A percentile compares a stretch with the other conserved stretches of the same genome.
These are phyloP conservation scores for Lentithecium fluviatile DNA, from an alignment of 495 filamentous ascomycete genomes.

Conservation along the genomic window DNA sequence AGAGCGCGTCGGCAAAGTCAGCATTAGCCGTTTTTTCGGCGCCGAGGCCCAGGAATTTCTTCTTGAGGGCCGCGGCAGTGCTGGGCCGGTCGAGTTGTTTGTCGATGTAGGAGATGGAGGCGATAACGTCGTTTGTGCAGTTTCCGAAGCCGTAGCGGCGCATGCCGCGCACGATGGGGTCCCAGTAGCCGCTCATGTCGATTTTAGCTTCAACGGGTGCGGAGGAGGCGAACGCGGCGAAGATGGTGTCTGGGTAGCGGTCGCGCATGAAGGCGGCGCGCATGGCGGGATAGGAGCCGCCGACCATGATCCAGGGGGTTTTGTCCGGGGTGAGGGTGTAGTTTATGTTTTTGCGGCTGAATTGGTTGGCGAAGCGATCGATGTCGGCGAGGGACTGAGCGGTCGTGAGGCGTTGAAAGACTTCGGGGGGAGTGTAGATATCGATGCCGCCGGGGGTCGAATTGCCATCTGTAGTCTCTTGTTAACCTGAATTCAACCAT, in stretches of 20 bases:
- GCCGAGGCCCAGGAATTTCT: slow-evolving; percentile 51
- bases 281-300: slow-evolving; percentile 60
- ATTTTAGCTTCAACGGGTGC: slow-evolving; percentile 55
- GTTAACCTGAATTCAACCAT: neutral
- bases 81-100: slow-evolving; percentile 41
- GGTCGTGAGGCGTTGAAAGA: slow-evolving; percentile 52
- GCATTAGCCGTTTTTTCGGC: slow-evolving; percentile 53
- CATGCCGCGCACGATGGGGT: slow-evolving; percentile 57
- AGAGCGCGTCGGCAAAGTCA: slow-evolving; percentile 50
- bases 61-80: slow-evolving; percentile 48
- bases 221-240: slow-evolving; percentile 55
- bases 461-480: slow-evolving; percentile 44
- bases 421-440: slow-evolving; percentile 48
- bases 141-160: slow-evolving; percentile 51
- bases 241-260: slow-evolving; percentile 59
- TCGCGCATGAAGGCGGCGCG: slow-evolving; percentile 56
- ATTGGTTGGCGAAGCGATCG: slow-evolving; percentile 53
- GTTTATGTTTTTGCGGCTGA: slow-evolving; percentile 43
- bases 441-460: slow-evolving; percentile 52
- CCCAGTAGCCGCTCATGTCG: slow-evolving; percentile 59
- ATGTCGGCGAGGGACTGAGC: slow-evolving; percentile 56
- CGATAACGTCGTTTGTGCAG: slow-evolving; percentile 56
- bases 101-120: slow-evolving; percentile 55
- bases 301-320: slow-evolving; percentile 61
- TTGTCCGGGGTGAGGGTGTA: slow-evolving; percentile 47